Evolutionary conservation across 148 eudicot genomes (phyloP).

Genomic region (Rhododendron kiyosumense): DNA sequence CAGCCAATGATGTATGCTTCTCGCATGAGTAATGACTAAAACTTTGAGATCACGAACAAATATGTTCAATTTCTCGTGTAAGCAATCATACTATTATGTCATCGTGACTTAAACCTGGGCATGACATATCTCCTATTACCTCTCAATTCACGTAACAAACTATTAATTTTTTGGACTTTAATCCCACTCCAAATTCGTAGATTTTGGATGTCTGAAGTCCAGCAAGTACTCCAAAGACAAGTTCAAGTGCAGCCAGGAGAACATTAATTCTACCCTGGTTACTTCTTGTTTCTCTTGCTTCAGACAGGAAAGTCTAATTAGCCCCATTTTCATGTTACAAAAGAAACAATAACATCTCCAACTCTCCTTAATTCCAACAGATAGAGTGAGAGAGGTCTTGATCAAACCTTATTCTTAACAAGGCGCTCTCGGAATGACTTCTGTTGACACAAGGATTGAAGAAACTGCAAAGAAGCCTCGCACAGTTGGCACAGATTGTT

Average conservation of each 20-base stretch:
- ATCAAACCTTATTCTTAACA: slow-evolving; percentile 73
- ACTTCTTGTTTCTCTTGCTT: neutral
- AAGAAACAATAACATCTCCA: neutral
- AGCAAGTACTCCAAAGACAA: neutral
- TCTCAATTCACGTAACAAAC: neutral
- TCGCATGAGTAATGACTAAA: neutral
- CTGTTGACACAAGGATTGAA: slow-evolving; percentile 75
- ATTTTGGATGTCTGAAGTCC: neutral
- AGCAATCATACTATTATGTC: neutral
- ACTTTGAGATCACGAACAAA: neutral
- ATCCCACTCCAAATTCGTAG: neutral
- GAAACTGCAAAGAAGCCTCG: slow-evolving; percentile 91
- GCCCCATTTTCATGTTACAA: neutral
- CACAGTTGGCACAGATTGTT: slow-evolving; percentile 71
- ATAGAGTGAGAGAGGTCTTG: neutral
- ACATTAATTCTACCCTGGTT: neutral
- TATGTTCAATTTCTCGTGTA: neutral
- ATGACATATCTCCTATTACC: neutral
- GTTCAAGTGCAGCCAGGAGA: neutral
- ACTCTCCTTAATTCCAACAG: neutral
- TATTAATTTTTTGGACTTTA: neutral
- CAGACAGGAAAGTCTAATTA: neutral
- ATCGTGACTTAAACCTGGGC: neutral
- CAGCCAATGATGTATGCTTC: neutral
- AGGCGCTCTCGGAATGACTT: slow-evolving; percentile 75